These are phyloP conservation scores for Anisogramma anomala DNA, from an alignment of 2,329 filamentous ascomycete species.

Conservation along the genomic window DNA sequence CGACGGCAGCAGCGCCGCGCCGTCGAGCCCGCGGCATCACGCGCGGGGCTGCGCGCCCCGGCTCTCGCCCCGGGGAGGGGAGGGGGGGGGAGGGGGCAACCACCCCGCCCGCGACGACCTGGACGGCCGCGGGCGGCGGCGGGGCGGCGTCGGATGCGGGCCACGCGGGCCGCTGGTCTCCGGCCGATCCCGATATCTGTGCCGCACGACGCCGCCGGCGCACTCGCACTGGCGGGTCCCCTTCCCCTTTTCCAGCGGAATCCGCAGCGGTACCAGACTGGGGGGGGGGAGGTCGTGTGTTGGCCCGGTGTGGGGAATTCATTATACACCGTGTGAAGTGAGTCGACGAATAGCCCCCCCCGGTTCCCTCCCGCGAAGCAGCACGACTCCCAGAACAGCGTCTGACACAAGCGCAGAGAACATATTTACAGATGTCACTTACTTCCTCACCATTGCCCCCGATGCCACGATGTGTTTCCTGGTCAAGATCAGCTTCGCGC, in stretches of 20 bases:
- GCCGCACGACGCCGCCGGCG: too few species aligned
- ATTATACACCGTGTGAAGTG: slow-evolving; percentile 13
- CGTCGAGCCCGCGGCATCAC: too few species aligned
- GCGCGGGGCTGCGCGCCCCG: too few species aligned
- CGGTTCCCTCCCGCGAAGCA: background rate
- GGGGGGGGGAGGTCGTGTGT: slow-evolving; percentile 13
- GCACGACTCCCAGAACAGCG: background rate
- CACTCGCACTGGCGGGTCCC: too few species aligned
- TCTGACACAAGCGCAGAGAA: slow-evolving; percentile 2
- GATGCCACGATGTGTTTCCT: slow-evolving; percentile 12
- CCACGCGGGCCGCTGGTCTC: too few species aligned
- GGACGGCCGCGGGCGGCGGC: too few species aligned
- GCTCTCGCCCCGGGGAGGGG: too few species aligned
- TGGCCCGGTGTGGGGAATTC: slow-evolving; percentile 14
- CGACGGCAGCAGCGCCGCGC: too few species aligned
- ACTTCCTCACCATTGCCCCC: slow-evolving; percentile 11
- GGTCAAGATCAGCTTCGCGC: slow-evolving; percentile 8
- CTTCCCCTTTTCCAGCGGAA: slow-evolving; percentile 16
- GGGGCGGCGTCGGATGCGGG: background rate
- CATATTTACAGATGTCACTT: slow-evolving; percentile 15
- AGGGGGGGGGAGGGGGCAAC: too few species aligned
- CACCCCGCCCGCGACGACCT: too few species aligned
- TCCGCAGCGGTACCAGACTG: slow-evolving; percentile 9
- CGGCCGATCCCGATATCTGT: too few species aligned
- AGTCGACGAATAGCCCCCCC: too few species aligned